Conservation (phyloP, 257 asterid species). For the Verbena officinalis region DNA sequence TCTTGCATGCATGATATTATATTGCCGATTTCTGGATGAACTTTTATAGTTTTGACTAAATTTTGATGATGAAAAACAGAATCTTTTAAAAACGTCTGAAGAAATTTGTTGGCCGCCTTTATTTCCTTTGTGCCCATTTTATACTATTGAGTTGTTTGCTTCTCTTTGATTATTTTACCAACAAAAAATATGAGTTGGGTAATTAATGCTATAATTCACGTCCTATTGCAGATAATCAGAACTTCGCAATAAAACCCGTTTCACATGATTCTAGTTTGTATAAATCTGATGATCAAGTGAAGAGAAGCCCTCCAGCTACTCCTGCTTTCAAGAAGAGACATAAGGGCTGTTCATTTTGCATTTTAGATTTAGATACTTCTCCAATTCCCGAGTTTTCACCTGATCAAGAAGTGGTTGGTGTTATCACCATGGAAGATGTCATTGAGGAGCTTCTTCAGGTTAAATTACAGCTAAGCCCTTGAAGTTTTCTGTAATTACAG, state of each 20-base stretch:
- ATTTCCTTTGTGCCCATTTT: background rate
- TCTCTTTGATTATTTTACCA: too few relatives aligned
- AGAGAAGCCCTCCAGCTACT: slow-evolving; percentile 74
- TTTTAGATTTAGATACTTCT: slow-evolving; percentile 75
- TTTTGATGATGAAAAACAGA: too few relatives aligned
- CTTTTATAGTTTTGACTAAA: too few relatives aligned
- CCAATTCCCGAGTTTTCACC: slow-evolving; percentile 84
- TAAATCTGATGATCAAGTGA: slow-evolving; percentile 53
- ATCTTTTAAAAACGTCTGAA: too few relatives aligned
- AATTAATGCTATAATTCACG: background rate
- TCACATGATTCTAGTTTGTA: slow-evolving; percentile 38
- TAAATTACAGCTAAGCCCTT: slow-evolving; percentile 9
- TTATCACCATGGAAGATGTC: slow-evolving; percentile 96
- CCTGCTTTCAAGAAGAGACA: slow-evolving; percentile 97
- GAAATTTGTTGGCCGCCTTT: background rate
- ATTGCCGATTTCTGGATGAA: too few relatives aligned
- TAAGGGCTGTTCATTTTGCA: slow-evolving; percentile 91
- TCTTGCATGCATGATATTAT: too few relatives aligned
- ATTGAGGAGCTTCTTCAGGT: slow-evolving; percentile 99
- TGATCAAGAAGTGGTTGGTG: slow-evolving; percentile 86
- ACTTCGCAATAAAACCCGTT: slow-evolving; percentile 36
- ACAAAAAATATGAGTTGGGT: too few relatives aligned
- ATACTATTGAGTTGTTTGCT: background rate
- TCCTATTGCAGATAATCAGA: slow-evolving; percentile 47
- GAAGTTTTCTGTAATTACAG: background rate